phyloP scores from a whole-genome alignment of 1,284 basidiomycete species.

The Sporisorium sorghi region DNA sequence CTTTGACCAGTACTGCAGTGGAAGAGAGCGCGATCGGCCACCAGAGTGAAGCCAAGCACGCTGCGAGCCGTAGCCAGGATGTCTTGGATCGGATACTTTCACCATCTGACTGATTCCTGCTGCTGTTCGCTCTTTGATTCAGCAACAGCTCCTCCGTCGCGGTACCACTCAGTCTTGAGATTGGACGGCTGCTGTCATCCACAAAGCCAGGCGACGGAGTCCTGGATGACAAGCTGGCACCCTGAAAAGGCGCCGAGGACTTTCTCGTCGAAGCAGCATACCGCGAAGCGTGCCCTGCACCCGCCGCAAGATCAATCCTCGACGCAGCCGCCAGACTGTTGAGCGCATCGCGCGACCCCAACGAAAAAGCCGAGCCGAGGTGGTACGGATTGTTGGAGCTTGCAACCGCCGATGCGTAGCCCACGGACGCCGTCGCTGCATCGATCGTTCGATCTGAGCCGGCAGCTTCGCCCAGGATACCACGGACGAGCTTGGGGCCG shows the following conservation, averaged over 20 bases:
- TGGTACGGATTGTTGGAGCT: conserved; percentile 36
- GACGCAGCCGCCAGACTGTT: background rate
- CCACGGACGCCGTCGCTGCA: conserved; percentile 10
- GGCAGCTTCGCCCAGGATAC: conserved; percentile 11
- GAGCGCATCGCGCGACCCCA: conserved; percentile 17
- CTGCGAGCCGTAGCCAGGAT: background rate
- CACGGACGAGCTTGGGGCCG: conserved; percentile 2
- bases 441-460: conserved; percentile 7
- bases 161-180: background rate
- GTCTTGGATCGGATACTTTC: background rate
- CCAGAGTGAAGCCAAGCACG: conserved; percentile 8
- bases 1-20: conserved; percentile 1
- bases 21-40: conserved; percentile 9
- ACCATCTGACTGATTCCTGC: background rate
- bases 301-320: background rate
- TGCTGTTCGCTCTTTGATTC: background rate
- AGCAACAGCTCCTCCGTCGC: conserved; percentile 6
- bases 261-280: conserved; percentile 13
- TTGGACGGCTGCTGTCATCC: background rate
- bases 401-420: conserved; percentile 26
- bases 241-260: background rate
- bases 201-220: background rate
- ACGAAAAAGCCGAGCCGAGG: conserved; percentile 7
- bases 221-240: background rate
- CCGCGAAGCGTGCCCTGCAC: background rate